These are phyloP conservation scores for Trichophyton verrucosum DNA, from an alignment of 2,329 filamentous ascomycete species.

Conservation along the genomic window DNA sequence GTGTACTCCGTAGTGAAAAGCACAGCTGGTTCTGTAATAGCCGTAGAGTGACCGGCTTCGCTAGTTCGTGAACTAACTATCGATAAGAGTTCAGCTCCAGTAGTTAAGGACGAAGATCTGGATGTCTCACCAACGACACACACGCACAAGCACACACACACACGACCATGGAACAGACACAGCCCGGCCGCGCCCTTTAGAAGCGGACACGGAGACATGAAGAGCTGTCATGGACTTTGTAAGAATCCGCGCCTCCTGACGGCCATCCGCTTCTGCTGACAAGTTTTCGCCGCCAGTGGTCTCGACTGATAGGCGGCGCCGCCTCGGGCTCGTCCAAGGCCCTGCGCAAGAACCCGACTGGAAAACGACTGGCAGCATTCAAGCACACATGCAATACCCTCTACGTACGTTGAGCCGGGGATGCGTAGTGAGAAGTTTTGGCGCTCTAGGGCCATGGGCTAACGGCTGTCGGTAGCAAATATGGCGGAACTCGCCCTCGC, in stretches of 20 bases:
- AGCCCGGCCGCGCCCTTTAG: background rate
- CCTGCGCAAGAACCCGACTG: constrained; percentile 41
- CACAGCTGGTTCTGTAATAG: too few species aligned
- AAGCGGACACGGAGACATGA: background rate
- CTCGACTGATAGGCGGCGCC: constrained; percentile 48
- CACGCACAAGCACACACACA: background rate
- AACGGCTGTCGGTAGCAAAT: constrained; percentile 37
- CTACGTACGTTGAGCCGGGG: constrained; percentile 30
- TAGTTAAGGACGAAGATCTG: background rate
- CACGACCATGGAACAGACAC: background rate
- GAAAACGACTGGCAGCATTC: constrained; percentile 50
- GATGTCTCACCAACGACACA: background rate
- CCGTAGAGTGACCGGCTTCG: too few species aligned
- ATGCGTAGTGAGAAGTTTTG: background rate
- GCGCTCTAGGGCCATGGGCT: background rate
- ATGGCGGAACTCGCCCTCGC: constrained; percentile 45
- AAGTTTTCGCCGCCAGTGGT: constrained; percentile 36
- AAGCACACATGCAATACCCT: constrained; percentile 49
- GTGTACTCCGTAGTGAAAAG: too few species aligned
- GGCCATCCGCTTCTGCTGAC: constrained; percentile 8
- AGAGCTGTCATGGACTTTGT: constrained; percentile 34
- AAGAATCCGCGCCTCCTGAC: constrained; percentile 15
- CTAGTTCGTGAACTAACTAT: too few species aligned
- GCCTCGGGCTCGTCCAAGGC: constrained; percentile 37
- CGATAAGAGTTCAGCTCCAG: background rate